A percentile compares a stretch with the other conserved stretches of the same genome.
Conservation (phyloP, 768 basidiomycete genomes). For the Sarcodon aspratus region DNA sequence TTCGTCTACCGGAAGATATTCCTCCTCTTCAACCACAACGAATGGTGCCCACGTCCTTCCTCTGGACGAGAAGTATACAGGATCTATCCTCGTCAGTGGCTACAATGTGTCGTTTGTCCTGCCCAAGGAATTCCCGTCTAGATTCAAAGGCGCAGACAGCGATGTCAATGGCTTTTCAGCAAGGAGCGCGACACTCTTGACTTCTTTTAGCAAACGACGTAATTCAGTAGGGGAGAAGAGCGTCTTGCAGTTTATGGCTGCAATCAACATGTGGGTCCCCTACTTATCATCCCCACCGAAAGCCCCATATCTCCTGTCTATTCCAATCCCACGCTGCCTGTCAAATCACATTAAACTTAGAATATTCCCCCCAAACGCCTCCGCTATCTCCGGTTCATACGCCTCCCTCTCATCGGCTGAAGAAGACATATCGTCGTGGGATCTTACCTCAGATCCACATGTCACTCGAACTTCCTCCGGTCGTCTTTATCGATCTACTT, state of each 20-base stretch:
- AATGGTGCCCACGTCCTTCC: conserved; percentile 18
- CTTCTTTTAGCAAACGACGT: background rate
- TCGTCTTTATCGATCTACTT: conserved; percentile 41
- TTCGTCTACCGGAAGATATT: conserved; percentile 15
- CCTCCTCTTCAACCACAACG: conserved; percentile 21
- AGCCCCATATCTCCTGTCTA: conserved; percentile 66
- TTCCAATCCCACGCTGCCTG: conserved; percentile 69
- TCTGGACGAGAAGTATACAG: conserved; percentile 59
- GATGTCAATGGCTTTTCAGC: too few species aligned
- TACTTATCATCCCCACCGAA: conserved; percentile 55
- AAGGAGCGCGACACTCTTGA: conserved; percentile 7
- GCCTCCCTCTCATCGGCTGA: conserved; percentile 71
- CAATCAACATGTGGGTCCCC: conserved; percentile 67
- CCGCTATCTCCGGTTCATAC: conserved; percentile 43
- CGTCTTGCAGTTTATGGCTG: conserved; percentile 68
- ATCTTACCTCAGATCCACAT: conserved; percentile 65
- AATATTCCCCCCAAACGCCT: conserved; percentile 51
- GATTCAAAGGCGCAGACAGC: background rate
- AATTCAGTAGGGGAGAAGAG: conserved; percentile 15
- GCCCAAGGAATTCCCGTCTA: conserved; percentile 46
- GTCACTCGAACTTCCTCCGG: conserved; percentile 44
- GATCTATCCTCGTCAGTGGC: conserved; percentile 64
- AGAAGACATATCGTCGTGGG: conserved; percentile 60
- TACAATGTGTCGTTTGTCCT: conserved; percentile 71
- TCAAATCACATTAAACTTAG: conserved; percentile 66